phyloP scores from a whole-genome alignment of 805 yeast species.

The Metschnikowia aberdeeniae region DNA sequence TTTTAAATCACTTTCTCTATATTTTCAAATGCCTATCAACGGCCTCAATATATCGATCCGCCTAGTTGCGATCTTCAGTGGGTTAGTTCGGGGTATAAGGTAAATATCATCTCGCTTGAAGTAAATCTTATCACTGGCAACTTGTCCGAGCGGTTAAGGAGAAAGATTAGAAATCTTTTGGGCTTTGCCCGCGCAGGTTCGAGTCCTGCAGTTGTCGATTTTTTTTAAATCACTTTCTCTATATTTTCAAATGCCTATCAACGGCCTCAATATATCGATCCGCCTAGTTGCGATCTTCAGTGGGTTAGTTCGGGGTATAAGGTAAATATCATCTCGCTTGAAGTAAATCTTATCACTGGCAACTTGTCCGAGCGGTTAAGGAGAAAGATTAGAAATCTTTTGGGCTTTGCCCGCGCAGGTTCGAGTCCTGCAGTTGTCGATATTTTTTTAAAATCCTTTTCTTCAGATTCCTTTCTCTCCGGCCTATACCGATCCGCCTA shows the following conservation, averaged over 20 bases:
- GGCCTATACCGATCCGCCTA: not conserved
- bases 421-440: slow-evolving; percentile 74
- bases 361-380: slow-evolving; percentile 64
- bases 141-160: slow-evolving; percentile 81
- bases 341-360: no score
- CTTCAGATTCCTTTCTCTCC: no score
- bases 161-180: slow-evolving; percentile 72
- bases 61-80: no score
- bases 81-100: no score
- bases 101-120: no score
- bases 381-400: slow-evolving; percentile 73
- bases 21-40: no score
- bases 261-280: not conserved
- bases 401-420: slow-evolving; percentile 80
- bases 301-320: no score
- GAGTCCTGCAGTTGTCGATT: slow-evolving; percentile 70
- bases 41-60: not conserved
- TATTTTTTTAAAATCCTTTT: slow-evolving; percentile 28
- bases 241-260: no score
- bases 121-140: no score
- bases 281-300: no score
- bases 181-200: slow-evolving; percentile 80
- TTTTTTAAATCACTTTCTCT: slow-evolving; percentile 25
- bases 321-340: no score
- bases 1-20: slow-evolving; percentile 22